Evolutionary conservation across 371 early-diverging fungal species (phyloP).

Genomic region (Apophysomyces ossiformis): DNA sequence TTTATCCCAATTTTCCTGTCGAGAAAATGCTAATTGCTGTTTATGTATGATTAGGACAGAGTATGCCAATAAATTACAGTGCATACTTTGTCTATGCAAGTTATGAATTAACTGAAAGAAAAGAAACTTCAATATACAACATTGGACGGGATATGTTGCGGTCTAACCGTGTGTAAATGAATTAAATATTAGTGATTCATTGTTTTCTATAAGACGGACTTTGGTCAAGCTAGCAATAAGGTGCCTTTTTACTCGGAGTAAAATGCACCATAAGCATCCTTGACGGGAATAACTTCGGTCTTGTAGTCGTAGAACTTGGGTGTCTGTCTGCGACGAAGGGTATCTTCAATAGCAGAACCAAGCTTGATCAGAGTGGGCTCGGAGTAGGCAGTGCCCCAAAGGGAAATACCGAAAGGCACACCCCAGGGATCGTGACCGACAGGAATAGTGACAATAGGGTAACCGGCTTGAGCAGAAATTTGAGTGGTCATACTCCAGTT

Average conservation of each 20-base stretch:
- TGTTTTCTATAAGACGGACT: background rate
- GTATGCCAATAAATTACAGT: no score
- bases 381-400: slow-evolving; percentile 19
- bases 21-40: no score
- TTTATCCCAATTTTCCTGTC: no score
- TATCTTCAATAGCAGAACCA: slow-evolving; percentile 22
- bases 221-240: slow-evolving; percentile 1
- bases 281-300: slow-evolving; percentile 13
- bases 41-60: no score
- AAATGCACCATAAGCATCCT: slow-evolving; percentile 10
- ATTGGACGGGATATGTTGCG: background rate
- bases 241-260: background rate
- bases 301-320: slow-evolving; percentile 8
- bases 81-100: no score
- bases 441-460: slow-evolving; percentile 18
- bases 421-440: slow-evolving; percentile 17
- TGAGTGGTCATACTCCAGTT: slow-evolving; percentile 18
- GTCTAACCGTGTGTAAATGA: background rate
- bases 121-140: background rate
- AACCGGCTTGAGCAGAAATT: slow-evolving; percentile 19
- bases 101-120: no score
- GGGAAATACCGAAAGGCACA: slow-evolving; percentile 18
- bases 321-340: slow-evolving; percentile 14
- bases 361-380: slow-evolving; percentile 16
- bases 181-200: background rate